Evolutionary conservation across 768 basidiomycete genomes (phyloP), one percentile per base, ranked within the genome.

Genomic region (Boletales sp.): DNA sequence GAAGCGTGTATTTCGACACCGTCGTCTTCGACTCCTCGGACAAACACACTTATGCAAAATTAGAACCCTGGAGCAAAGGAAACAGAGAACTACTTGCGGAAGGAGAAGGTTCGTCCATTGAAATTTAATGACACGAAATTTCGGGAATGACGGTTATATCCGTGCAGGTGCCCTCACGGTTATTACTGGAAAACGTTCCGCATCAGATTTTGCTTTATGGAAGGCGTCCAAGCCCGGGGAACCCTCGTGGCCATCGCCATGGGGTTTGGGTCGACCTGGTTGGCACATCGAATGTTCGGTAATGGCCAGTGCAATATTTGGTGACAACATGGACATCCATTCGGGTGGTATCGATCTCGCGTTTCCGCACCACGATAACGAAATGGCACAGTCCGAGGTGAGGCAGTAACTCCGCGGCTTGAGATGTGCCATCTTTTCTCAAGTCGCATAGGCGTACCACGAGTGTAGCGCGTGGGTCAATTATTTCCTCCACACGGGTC

Each of bases 311-410:
- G 91, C 86, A 31, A 77, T 98, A 42, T 74, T 97, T 40, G 95
- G 94, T 3, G 80, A 85, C 49, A 86, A 84, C 50, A 90, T 99
- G 84, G 97, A 98, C 68, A 94, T 99, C 53, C 97, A 99, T 67
- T 97, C 94, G 8, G 97, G 97, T 44, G 97, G 97, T 5, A 85
- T 91, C 36, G 97, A 99, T 71, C 76, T 99, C 43, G 89, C 92
- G n/a, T 99, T 99, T 72, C 97, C 97, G 6, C 97, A 99, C 72
- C 97, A 99, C 65, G 95, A 98, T 67, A 99, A 99, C 66, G 97
- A 99, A 72, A 80, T 99, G 61, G 97, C 97, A 0, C 97, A 99
- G 69, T 85, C 91, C 43, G 97, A 98, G 84, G 95, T 86, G 57
- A 59, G 69, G 53, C 18, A 27, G 18, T 46, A 52, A 50, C 48